phyloP scores from a whole-genome alignment of 495 filamentous ascomycete species.

The Sordaria brevicollis region DNA sequence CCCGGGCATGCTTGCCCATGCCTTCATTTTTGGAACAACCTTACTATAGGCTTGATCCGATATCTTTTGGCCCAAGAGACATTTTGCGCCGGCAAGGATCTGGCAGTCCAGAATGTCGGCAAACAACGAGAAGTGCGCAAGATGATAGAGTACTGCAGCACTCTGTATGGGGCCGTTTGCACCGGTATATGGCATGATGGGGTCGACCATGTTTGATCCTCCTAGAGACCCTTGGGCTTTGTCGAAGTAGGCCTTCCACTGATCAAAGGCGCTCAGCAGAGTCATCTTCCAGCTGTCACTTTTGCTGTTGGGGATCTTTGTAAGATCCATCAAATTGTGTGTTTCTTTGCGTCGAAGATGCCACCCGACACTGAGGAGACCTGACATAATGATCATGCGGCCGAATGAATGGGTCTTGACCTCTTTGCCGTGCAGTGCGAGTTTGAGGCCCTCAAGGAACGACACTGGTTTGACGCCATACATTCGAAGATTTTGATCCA shows the following conservation, averaged over 20 bases:
- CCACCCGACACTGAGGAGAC: slow-evolving; percentile 86
- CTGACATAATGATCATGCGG: slow-evolving; percentile 89
- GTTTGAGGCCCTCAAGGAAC: slow-evolving; percentile 84
- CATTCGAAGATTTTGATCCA: slow-evolving; percentile 71
- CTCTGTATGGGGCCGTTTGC: slow-evolving; percentile 76
- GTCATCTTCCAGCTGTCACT: slow-evolving; percentile 83
- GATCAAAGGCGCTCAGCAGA: slow-evolving; percentile 77
- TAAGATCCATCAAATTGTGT: slow-evolving; percentile 70
- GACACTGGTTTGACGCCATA: slow-evolving; percentile 77
- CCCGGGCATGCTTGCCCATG: slow-evolving; percentile 72
- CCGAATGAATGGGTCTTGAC: slow-evolving; percentile 91
- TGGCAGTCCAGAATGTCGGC: slow-evolving; percentile 92
- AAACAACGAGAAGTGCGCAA: slow-evolving; percentile 93
- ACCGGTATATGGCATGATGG: slow-evolving; percentile 23
- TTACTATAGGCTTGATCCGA: slow-evolving; percentile 68
- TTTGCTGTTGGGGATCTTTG: slow-evolving; percentile 59
- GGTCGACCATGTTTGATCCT: slow-evolving; percentile 28
- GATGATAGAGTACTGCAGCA: slow-evolving; percentile 77
- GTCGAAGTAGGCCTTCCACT: slow-evolving; percentile 92
- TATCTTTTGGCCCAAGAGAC: slow-evolving; percentile 77
- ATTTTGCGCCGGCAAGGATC: slow-evolving; percentile 77
- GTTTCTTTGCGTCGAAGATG: slow-evolving; percentile 93
- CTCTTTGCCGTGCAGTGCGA: slow-evolving; percentile 75
- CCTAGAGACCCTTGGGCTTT: slow-evolving; percentile 45
- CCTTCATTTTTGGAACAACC: slow-evolving; percentile 70